Percentiles rank a stretch among this genome's conserved stretches.
Evolutionary conservation across 305 asterid species (phyloP).

Genomic region (Ruellia speciosa): DNA sequence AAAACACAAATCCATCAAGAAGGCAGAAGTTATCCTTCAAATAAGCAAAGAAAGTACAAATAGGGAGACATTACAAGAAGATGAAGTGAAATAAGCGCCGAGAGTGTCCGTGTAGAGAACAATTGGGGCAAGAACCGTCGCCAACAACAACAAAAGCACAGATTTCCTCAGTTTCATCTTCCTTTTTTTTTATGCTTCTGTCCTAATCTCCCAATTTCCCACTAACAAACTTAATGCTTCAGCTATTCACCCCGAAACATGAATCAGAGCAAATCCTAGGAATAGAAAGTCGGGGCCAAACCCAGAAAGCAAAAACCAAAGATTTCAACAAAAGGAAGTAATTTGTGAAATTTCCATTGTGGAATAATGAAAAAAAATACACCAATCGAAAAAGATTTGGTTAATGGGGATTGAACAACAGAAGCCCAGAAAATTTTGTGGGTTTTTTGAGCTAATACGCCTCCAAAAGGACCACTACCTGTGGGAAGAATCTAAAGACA

Average conservation of each 20-base stretch:
- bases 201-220: constrained; percentile 3
- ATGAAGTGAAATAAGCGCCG: constrained; percentile 44
- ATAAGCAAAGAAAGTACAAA: constrained; percentile 1
- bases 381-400: constrained; percentile 6
- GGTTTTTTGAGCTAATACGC: neutral
- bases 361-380: constrained; percentile 8
- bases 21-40: constrained; percentile 5
- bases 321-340: constrained; percentile 1
- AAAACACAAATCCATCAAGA: constrained; percentile 19
- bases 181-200: constrained; percentile 22
- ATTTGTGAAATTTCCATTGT: neutral
- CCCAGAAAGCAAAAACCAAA: constrained; percentile 17
- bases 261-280: constrained; percentile 11
- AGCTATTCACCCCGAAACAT: constrained; percentile 12
- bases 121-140: constrained; percentile 76
- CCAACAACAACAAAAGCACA: constrained; percentile 49
- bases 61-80: constrained; percentile 42
- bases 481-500: constrained; percentile 13
- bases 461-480: constrained; percentile 5
- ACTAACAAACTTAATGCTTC: constrained; percentile 4
- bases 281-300: neutral
- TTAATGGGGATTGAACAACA: constrained; percentile 14
- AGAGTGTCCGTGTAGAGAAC: constrained; percentile 69
- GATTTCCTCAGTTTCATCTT: constrained; percentile 54
- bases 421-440: constrained; percentile 9